Evolutionary conservation across 371 early-diverging fungal species (phyloP), one percentile per base, ranked within the genome.

Genomic region (Neoconidiobolus thromboides): DNA sequence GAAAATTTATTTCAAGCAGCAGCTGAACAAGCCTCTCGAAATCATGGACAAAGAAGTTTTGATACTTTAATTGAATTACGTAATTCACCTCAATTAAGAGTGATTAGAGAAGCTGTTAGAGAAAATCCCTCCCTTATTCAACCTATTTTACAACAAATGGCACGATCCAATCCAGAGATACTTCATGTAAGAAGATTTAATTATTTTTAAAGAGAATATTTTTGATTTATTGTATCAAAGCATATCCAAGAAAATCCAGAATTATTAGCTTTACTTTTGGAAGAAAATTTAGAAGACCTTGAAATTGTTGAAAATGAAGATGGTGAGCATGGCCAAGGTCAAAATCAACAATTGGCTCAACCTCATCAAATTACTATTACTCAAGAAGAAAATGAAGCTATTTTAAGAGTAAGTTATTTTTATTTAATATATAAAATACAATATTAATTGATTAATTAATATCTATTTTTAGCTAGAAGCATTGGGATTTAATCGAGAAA

Each of bases 41-140:
- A 53, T n/a, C 61, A 50, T 36, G 26, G 12, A 12, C 39, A 44
- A 42, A 53, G 40, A 6, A 41, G 12, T 42, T 36, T 38, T n/a
- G 51, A 50, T 55, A 46, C 38, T n/a, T 53, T 26, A 26, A 26
- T 51, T 2, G 51, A 48, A 49, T 26, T 51, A n/a, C 60, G 51
- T 63, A 60, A 48, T 39, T 43, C n/a, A n/a, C 89, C 92, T 41
- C 92, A 95, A 65, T 93, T 96, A 66, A 86, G 88, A 67, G 86
- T 91, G 69, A 73, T 96, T 40, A 82, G 94, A 56, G 82, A 86
- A 63, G 69, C 93, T 61, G 80, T 95, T 14, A 90, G 83, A 62
- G 70, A 76, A 40, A 87, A 96, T 70, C 96, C 97, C 42, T 77
- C 80, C 10, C 70, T 93, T 64, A 74, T 96, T 61, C 85, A 86